These are phyloP conservation scores for Microstegium vimineum DNA, from an alignment of 176 grass and related monocot species.

Conservation along the genomic window DNA sequence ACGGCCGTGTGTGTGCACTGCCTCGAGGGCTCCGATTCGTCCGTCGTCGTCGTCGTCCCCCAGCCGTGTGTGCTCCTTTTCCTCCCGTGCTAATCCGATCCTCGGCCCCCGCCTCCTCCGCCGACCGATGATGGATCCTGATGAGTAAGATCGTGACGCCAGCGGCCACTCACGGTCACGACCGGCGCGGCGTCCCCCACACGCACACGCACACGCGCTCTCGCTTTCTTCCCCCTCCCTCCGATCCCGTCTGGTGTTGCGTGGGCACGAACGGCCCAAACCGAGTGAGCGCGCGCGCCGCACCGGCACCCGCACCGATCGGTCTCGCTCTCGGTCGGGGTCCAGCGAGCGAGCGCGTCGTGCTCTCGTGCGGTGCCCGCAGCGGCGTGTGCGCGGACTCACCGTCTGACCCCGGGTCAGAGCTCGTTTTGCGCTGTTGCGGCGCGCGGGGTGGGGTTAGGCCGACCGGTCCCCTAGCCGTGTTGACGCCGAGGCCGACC, in stretches of 20 bases:
- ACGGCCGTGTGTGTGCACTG: background rate
- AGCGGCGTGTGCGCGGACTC: background rate
- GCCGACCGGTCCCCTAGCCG: conserved; percentile 22
- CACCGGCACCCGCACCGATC: background rate
- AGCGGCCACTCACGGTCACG: background rate
- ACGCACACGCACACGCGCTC: background rate
- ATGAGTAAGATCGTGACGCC: background rate
- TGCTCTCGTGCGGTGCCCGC: background rate
- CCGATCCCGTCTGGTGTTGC: background rate
- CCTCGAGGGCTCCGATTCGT: background rate
- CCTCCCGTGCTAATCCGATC: background rate
- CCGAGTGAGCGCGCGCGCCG: background rate
- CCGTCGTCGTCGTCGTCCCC: background rate
- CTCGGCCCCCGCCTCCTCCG: background rate
- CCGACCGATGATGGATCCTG: background rate
- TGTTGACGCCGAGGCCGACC: conserved; percentile 6
- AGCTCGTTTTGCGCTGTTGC: background rate
- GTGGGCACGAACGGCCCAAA: background rate
- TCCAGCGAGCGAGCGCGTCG: background rate
- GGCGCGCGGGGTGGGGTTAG: conserved; percentile 30
- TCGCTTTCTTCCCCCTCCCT: background rate
- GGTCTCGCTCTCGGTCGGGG: too few species aligned
- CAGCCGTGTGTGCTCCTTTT: background rate
- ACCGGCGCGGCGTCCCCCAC: background rate
- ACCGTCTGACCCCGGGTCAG: conserved; percentile 1